Evolutionary conservation across 345 rosid genomes (phyloP).

Genomic region (Eutrema japonicum): DNA sequence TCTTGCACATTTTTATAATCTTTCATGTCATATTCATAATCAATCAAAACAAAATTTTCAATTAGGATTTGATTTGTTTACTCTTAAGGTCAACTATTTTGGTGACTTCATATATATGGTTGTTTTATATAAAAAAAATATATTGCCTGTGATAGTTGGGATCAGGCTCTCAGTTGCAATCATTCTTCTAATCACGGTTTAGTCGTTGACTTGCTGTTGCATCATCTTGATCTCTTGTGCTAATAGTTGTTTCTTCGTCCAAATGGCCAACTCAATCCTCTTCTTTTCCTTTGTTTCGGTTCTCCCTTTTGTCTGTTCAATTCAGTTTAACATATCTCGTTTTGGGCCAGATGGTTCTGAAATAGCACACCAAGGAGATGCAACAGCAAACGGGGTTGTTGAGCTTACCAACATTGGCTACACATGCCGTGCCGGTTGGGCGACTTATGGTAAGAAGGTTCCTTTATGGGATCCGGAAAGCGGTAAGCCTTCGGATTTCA

Average conservation of each 20-base stretch:
- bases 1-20: constrained; percentile 32
- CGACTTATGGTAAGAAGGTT: constrained; percentile 29
- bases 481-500: constrained; percentile 36
- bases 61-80: constrained; percentile 24
- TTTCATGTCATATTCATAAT: constrained; percentile 14
- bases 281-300: constrained; percentile 17
- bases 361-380: constrained; percentile 43
- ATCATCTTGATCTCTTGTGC: constrained; percentile 24
- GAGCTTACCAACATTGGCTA: constrained; percentile 32
- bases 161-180: not conserved
- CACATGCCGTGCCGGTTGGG: constrained; percentile 42
- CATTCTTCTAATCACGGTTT: constrained; percentile 22
- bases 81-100: constrained; percentile 28
- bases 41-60: constrained; percentile 18
- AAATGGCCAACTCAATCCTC: constrained; percentile 30
- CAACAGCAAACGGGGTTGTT: constrained; percentile 28
- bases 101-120: not conserved
- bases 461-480: constrained; percentile 26
- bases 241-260: not conserved
- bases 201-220: constrained; percentile 29
- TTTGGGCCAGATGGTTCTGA: constrained; percentile 13
- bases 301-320: constrained; percentile 33
- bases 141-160: not conserved
- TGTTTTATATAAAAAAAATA: no score
- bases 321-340: constrained; percentile 28